Evolutionary conservation across 73 alveolate genomes (phyloP).

Genomic region (Breviolum minutum): DNA sequence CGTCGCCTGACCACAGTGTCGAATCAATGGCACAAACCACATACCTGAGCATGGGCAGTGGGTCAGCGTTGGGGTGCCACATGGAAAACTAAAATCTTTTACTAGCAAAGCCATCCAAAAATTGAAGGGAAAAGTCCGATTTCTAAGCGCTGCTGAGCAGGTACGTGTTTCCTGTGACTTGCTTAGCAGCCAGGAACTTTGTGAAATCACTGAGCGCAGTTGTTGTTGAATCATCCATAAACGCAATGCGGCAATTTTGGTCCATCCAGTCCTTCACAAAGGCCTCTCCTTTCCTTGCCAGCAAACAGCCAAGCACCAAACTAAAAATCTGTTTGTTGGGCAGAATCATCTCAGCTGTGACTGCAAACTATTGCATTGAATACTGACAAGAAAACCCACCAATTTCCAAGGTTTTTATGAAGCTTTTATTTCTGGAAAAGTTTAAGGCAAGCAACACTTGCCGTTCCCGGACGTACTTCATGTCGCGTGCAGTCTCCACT

Average conservation of each 20-base stretch:
- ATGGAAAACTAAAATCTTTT: not conserved
- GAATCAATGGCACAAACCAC: not conserved
- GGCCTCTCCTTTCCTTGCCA: not conserved
- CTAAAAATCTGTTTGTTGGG: no score
- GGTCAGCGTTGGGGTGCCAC: not conserved
- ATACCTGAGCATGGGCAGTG: not conserved
- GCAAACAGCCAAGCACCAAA: no score
- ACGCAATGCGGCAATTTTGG: not conserved
- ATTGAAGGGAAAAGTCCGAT: not conserved
- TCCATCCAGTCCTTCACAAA: not conserved
- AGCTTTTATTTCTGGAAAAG: not conserved
- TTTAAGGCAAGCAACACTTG: not conserved
- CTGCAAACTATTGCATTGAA: not conserved
- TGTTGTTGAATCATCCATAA: not conserved
- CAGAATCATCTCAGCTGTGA: not conserved
- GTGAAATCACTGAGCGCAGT: not conserved
- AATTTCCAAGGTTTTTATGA: not conserved
- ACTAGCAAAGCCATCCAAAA: not conserved
- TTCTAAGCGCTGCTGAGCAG: no score
- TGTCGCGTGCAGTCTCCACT: not conserved
- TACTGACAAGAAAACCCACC: not conserved
- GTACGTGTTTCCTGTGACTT: not conserved
- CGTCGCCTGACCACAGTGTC: not conserved
- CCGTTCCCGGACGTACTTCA: not conserved
- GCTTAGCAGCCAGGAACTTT: not conserved